phyloP scores from a whole-genome alignment of 2,329 filamentous ascomycete genomes.

The Xylaria sp. region DNA sequence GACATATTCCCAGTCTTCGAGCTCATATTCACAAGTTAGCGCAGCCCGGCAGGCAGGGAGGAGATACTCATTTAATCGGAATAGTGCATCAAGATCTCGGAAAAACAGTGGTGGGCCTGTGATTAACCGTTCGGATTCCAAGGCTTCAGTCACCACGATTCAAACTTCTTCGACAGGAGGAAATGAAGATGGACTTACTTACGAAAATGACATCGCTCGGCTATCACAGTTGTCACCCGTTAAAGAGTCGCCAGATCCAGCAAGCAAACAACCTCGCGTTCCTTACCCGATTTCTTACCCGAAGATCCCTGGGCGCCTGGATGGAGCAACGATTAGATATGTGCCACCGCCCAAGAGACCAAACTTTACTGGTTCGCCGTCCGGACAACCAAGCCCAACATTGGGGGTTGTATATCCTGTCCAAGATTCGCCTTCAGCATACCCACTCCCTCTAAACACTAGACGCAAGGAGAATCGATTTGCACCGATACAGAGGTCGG shows the following conservation, averaged over 20 bases:
- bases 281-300: constrained; percentile 49
- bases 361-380: constrained; percentile 48
- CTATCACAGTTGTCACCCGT: constrained; percentile 59
- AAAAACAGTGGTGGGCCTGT: constrained; percentile 36
- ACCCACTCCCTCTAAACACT: constrained; percentile 44
- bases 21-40: constrained; percentile 52
- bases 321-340: constrained; percentile 45
- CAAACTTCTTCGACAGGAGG: constrained; percentile 44
- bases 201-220: constrained; percentile 46
- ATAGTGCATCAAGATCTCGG: constrained; percentile 36
- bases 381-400: constrained; percentile 57
- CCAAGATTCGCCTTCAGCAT: constrained; percentile 40
- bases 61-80: constrained; percentile 34
- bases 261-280: constrained; percentile 49
- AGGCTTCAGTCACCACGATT: constrained; percentile 54
- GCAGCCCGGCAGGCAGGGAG: constrained; percentile 35
- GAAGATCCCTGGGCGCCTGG: constrained; percentile 44
- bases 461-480: constrained; percentile 32
- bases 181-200: constrained; percentile 49
- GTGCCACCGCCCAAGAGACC: constrained; percentile 51
- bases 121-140: constrained; percentile 44
- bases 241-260: constrained; percentile 56
- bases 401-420: constrained; percentile 50
- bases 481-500: constrained; percentile 35
- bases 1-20: constrained; percentile 49